phyloP scores from a whole-genome alignment of 169 alveolate genomes.

The Cryptosporidium meleagridis region DNA sequence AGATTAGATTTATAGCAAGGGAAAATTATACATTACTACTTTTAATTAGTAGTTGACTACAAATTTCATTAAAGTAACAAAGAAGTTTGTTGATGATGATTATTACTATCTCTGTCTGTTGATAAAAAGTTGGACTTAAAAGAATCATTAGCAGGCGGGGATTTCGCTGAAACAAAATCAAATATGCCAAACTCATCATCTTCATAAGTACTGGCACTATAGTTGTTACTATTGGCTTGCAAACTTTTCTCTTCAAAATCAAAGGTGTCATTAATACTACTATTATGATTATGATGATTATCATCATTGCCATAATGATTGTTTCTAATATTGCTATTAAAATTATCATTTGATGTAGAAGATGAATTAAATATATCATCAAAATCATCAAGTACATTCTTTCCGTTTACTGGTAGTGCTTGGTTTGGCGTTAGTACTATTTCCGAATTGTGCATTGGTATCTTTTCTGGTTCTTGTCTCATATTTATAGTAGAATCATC shows the following conservation, averaged over 20 bases:
- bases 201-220: not conserved
- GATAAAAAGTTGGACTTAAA: not conserved
- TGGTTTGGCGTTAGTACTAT: not conserved
- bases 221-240: not conserved
- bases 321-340: not conserved
- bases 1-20: no score
- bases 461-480: not conserved
- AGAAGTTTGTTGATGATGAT: not conserved
- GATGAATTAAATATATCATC: slow-evolving; percentile 48
- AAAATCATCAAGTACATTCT: slow-evolving; percentile 36
- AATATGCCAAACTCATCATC: slow-evolving; percentile 33
- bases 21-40: no score
- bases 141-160: not conserved
- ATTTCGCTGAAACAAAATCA: slow-evolving; percentile 27
- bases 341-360: not conserved
- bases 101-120: not conserved
- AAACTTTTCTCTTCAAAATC: not conserved
- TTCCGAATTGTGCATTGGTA: not conserved
- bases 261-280: not conserved
- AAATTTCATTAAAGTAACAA: not conserved
- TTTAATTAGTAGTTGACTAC: no score
- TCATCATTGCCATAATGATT: not conserved
- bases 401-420: not conserved
- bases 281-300: not conserved
- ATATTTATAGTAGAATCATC: not conserved